Evolutionary conservation across 2,329 filamentous ascomycete species (phyloP).

Genomic region (Amauroascus niger): DNA sequence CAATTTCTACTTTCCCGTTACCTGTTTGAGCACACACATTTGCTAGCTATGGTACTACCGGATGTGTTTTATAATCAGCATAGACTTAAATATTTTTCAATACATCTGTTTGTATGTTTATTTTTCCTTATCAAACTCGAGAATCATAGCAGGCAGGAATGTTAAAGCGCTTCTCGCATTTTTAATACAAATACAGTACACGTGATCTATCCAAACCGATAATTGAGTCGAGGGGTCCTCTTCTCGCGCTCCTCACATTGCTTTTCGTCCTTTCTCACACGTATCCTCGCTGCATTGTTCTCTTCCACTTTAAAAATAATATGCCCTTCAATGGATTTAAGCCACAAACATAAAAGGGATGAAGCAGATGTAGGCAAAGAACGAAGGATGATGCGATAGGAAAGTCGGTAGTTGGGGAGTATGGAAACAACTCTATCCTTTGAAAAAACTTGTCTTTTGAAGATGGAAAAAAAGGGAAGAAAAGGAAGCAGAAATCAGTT

Average conservation of each 20-base stretch:
- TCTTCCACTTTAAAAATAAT: neutral
- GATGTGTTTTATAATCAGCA: constrained; percentile 3
- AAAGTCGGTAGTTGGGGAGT: neutral
- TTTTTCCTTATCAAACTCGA: neutral
- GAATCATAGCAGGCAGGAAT: neutral
- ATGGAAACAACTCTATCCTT: neutral
- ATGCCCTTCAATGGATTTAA: neutral
- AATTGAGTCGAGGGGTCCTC: constrained; percentile 7
- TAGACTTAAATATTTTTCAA: neutral
- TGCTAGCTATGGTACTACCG: neutral
- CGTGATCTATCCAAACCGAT: neutral
- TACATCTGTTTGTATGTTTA: constrained; percentile 1
- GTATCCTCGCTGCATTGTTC: neutral
- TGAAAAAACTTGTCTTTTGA: neutral
- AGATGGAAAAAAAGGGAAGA: neutral
- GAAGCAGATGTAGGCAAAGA: neutral
- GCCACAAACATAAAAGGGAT: neutral
- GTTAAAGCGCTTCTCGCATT: neutral
- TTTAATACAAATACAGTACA: constrained; percentile 9
- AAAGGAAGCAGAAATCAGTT: neutral
- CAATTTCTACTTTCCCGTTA: constrained; percentile 13
- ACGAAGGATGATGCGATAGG: neutral
- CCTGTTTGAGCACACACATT: neutral
- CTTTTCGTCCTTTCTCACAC: neutral
- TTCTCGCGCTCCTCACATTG: neutral